A percentile compares a stretch with the other conserved stretches of the same genome.
These are phyloP conservation scores for Globisporangium canariense DNA, from an alignment of 352 stramenopile genomes.

Conservation along the genomic window DNA sequence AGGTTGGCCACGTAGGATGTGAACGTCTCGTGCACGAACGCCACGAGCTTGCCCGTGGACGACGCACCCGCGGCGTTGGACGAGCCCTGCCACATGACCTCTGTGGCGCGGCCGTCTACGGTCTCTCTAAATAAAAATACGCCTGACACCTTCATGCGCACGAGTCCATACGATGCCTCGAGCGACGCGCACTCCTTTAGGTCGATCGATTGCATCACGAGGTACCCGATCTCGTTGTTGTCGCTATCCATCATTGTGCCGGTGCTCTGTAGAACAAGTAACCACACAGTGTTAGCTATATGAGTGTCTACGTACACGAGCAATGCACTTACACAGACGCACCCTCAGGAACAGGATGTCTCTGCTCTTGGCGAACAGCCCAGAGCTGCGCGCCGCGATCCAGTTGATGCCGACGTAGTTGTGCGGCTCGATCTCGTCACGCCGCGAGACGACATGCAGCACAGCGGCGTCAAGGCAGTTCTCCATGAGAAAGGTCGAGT, in stretches of 20 bases:
- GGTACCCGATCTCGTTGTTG: constrained; percentile 46
- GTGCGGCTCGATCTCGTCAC: constrained; percentile 36
- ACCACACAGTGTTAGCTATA: neutral
- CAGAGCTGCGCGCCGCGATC: constrained; percentile 36
- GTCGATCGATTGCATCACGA: constrained; percentile 59
- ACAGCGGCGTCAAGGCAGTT: constrained; percentile 59
- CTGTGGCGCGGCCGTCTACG: constrained; percentile 31
- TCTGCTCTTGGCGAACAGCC: constrained; percentile 57
- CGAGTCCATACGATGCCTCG: constrained; percentile 44
- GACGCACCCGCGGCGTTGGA: constrained; percentile 36
- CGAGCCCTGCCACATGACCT: constrained; percentile 58
- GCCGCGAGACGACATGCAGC: constrained; percentile 43
- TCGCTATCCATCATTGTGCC: constrained; percentile 42
- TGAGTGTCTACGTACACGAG: neutral
- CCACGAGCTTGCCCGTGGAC: constrained; percentile 35
- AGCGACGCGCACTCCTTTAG: constrained; percentile 49
- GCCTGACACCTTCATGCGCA: constrained; percentile 49
- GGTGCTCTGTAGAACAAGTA: constrained; percentile 26
- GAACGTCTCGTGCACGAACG: constrained; percentile 55
- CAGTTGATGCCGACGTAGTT: constrained; percentile 73
- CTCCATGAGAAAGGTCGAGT: constrained; percentile 51
- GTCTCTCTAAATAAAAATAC: constrained; percentile 61
- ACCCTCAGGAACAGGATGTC: constrained; percentile 60
- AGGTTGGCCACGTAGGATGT: constrained; percentile 53
- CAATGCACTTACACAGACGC: neutral